phyloP scores from a whole-genome alignment of 208 protist genomes.

The Trypanosoma lewisi region DNA sequence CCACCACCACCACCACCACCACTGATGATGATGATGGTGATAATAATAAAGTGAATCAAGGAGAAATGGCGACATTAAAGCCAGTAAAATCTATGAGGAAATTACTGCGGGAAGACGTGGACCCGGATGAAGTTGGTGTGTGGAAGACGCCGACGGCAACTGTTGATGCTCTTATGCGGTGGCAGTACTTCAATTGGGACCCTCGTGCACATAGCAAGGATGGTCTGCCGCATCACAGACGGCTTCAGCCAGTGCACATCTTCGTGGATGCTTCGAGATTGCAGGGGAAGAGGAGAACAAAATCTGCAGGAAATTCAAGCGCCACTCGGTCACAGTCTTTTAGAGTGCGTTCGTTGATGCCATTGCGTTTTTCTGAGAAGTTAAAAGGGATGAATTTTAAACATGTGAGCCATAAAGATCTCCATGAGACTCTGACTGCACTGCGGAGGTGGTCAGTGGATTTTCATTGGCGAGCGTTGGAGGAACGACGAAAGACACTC shows the following conservation, averaged over 20 bases:
- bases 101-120: slow-evolving; percentile 62
- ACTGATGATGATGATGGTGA: no score
- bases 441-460: slow-evolving; percentile 42
- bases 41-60: slow-evolving; percentile 4
- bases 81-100: slow-evolving; percentile 20
- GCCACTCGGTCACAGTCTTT: neutral
- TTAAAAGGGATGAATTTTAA: slow-evolving; percentile 45
- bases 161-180: slow-evolving; percentile 53
- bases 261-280: slow-evolving; percentile 68
- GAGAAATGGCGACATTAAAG: neutral
- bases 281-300: neutral
- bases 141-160: slow-evolving; percentile 33
- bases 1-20: no score
- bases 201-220: slow-evolving; percentile 80
- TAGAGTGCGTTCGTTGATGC: slow-evolving; percentile 43
- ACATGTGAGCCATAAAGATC: slow-evolving; percentile 19
- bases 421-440: slow-evolving; percentile 23
- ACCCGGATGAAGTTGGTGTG: slow-evolving; percentile 56
- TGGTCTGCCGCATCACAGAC: slow-evolving; percentile 54
- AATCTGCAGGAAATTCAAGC: neutral
- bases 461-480: slow-evolving; percentile 26
- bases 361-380: slow-evolving; percentile 48
- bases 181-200: slow-evolving; percentile 76
- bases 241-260: slow-evolving; percentile 48
- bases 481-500: neutral